phyloP scores from a whole-genome alignment of 1,139 yeast species.

The Sporopachydermia cereana region DNA sequence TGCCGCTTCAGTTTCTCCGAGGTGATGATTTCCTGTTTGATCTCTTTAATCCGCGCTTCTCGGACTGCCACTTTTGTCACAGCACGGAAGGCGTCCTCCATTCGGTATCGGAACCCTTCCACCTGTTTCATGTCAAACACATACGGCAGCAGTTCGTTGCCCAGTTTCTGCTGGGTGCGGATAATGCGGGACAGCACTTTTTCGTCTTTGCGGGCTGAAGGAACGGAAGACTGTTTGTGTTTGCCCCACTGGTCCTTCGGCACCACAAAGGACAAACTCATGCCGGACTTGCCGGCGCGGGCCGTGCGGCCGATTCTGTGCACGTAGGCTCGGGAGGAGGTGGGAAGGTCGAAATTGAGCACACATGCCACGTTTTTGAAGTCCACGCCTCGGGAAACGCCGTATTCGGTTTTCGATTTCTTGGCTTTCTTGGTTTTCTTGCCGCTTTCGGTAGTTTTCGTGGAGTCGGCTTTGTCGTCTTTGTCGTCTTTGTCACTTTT shows the following conservation, averaged over 20 bases:
- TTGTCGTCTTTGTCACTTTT: slow-evolving; percentile 15
- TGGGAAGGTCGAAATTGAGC: slow-evolving; percentile 87
- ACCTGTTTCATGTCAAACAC: slow-evolving; percentile 88
- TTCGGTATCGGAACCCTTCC: slow-evolving; percentile 91
- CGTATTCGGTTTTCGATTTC: slow-evolving; percentile 54
- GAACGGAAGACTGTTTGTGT: slow-evolving; percentile 68
- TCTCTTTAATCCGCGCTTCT: slow-evolving; percentile 87
- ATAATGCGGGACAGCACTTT: slow-evolving; percentile 67
- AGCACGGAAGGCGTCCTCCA: slow-evolving; percentile 94
- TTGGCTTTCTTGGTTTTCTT: slow-evolving; percentile 21
- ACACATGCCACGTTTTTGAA: slow-evolving; percentile 95
- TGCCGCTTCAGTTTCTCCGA: slow-evolving; percentile 88
- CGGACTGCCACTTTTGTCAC: slow-evolving; percentile 83
- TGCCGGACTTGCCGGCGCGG: slow-evolving; percentile 92
- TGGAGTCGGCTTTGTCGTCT: slow-evolving; percentile 11
- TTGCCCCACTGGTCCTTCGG: slow-evolving; percentile 78
- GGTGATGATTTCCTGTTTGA: slow-evolving; percentile 75
- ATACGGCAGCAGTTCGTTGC: slow-evolving; percentile 65
- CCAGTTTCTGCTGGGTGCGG: slow-evolving; percentile 63
- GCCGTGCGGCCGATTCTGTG: slow-evolving; percentile 98
- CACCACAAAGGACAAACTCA: slow-evolving; percentile 87
- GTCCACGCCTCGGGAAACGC: slow-evolving; percentile 96
- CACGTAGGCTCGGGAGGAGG: slow-evolving; percentile 78
- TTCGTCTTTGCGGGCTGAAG: slow-evolving; percentile 73
- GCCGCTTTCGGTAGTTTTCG: slow-evolving; percentile 15